A percentile compares a stretch with the other conserved stretches of the same genome.
Evolutionary conservation across 176 grass and related monocot species (phyloP).

Genomic region (Coix lacrymajobi): DNA sequence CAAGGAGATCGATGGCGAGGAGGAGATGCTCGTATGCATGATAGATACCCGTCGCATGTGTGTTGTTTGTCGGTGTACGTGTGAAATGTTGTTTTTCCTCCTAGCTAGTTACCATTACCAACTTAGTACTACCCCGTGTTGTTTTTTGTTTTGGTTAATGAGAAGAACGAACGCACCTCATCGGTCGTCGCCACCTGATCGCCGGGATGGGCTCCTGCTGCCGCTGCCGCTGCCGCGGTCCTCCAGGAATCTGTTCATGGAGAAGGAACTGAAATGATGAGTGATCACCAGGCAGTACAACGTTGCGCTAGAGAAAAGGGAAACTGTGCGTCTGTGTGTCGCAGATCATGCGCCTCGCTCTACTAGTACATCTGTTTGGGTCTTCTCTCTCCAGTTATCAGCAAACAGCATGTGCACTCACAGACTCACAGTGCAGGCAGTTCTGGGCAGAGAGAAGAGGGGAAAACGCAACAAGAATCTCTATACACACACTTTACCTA

Average conservation of each 20-base stretch:
- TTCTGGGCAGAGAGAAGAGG: not conserved
- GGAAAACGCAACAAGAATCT: not conserved
- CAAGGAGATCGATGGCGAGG: too few species aligned
- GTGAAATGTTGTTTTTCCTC: too few species aligned
- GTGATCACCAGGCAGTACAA: not conserved
- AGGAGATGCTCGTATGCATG: too few species aligned
- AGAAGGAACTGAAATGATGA: not conserved
- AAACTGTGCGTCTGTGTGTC: not conserved
- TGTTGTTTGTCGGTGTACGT: too few species aligned
- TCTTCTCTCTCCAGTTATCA: not conserved
- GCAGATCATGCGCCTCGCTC: not conserved
- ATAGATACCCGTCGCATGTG: too few species aligned
- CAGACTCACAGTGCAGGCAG: not conserved
- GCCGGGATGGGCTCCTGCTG: conserved; percentile 1
- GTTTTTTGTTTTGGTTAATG: too few species aligned
- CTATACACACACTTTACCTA: not conserved
- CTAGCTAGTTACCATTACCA: too few species aligned
- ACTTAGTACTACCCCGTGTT: too few species aligned
- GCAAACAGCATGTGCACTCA: not conserved
- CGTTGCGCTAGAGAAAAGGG: not conserved
- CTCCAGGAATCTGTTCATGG: conserved; percentile 23
- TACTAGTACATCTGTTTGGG: not conserved
- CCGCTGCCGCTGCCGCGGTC: not conserved
- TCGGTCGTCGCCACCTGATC: not conserved
- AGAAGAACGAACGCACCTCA: not conserved